Percentiles rank a stretch among this genome's conserved stretches.
phyloP scores from a whole-genome alignment of 1,284 basidiomycete genomes.

The Trametes versicolor region DNA sequence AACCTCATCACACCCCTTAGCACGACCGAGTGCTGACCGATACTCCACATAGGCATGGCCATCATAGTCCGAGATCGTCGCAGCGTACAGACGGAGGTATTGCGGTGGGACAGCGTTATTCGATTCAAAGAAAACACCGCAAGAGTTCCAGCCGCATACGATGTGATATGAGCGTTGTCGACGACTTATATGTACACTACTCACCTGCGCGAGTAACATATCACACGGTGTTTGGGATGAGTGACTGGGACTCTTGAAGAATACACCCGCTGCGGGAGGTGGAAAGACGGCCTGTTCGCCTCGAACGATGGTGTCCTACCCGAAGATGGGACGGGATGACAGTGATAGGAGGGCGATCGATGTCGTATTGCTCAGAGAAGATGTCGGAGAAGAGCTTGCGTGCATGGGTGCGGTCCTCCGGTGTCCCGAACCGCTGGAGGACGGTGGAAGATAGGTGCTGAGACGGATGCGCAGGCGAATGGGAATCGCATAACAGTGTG shows the following conservation, averaged over 20 bases:
- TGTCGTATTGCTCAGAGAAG: slow-evolving; percentile 56
- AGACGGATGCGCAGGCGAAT: slow-evolving; percentile 60
- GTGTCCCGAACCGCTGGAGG: slow-evolving; percentile 86
- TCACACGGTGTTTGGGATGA: slow-evolving; percentile 28
- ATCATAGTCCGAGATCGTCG: slow-evolving; percentile 22
- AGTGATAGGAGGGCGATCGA: slow-evolving; percentile 51
- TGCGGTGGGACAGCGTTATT: slow-evolving; percentile 8
- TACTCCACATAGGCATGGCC: neutral
- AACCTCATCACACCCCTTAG: slow-evolving; percentile 1
- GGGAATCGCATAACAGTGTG: slow-evolving; percentile 58
- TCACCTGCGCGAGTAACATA: slow-evolving; percentile 35
- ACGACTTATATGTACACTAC: slow-evolving; percentile 31
- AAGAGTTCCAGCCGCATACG: slow-evolving; percentile 26
- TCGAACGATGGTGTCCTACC: slow-evolving; percentile 73
- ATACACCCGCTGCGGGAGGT: slow-evolving; percentile 57
- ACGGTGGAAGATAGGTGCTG: slow-evolving; percentile 81
- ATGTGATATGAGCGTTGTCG: slow-evolving; percentile 25
- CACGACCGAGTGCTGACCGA: neutral
- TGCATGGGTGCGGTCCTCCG: slow-evolving; percentile 72
- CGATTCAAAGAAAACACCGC: neutral
- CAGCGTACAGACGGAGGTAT: slow-evolving; percentile 26
- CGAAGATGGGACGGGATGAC: slow-evolving; percentile 66
- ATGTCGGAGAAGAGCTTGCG: slow-evolving; percentile 68
- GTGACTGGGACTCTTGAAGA: slow-evolving; percentile 62
- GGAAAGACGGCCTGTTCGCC: slow-evolving; percentile 56